Percentiles rank a stretch among this genome's conserved stretches.
Evolutionary conservation across 495 filamentous ascomycete species (phyloP).

Genomic region (Mycothermus thermophilus): DNA sequence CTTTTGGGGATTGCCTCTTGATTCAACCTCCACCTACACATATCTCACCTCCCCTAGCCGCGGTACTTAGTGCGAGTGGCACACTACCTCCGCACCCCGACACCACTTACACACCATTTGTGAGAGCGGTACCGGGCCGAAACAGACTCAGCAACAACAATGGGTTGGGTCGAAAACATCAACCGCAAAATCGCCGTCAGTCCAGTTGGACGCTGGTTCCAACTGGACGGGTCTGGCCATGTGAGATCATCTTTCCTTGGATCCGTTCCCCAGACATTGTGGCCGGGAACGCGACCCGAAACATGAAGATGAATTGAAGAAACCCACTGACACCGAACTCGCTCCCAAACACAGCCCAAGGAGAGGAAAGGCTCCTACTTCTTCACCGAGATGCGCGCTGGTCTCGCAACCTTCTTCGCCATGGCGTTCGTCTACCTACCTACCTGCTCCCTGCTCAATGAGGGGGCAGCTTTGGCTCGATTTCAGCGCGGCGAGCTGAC

Average conservation of each 20-base stretch:
- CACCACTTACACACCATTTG: background rate
- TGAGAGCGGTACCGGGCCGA: too few relatives aligned
- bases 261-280: too few relatives aligned
- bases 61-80: too few relatives aligned
- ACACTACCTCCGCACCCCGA: background rate
- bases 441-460: too few relatives aligned
- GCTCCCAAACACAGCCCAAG: constrained; percentile 46
- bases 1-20: too few relatives aligned
- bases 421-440: constrained; percentile 56
- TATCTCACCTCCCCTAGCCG: too few relatives aligned
- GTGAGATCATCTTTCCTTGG: constrained; percentile 39
- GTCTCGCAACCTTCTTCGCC: constrained; percentile 70
- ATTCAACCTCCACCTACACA: too few relatives aligned
- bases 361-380: constrained; percentile 64
- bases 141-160: constrained; percentile 26
- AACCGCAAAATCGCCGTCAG: constrained; percentile 43
- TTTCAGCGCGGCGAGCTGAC: background rate
- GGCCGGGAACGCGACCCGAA: too few relatives aligned
- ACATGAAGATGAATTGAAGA: too few relatives aligned
- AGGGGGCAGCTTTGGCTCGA: too few relatives aligned
- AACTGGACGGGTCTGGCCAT: constrained; percentile 60
- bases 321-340: too few relatives aligned
- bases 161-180: constrained; percentile 36
- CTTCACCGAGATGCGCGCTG: constrained; percentile 66
- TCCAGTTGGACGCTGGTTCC: constrained; percentile 57